Evolutionary conservation across 2,329 filamentous ascomycete genomes (phyloP).

Genomic region (Aspergillus transmontanensis): DNA sequence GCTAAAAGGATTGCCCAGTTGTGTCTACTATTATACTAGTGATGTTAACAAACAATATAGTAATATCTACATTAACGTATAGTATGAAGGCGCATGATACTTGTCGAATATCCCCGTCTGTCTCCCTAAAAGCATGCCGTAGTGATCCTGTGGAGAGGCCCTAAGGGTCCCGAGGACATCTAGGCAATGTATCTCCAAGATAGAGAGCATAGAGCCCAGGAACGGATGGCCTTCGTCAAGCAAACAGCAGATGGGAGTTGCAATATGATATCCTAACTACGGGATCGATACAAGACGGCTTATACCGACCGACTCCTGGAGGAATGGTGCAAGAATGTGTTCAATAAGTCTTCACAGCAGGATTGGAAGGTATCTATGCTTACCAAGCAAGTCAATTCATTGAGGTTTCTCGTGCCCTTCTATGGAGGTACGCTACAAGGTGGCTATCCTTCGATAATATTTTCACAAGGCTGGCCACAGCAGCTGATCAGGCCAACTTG

Average conservation of each 20-base stretch:
- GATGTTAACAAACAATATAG: neutral
- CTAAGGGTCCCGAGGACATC: too few relatives aligned
- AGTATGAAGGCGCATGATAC: too few relatives aligned
- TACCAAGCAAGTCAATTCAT: neutral
- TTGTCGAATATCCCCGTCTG: neutral
- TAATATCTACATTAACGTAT: too few relatives aligned
- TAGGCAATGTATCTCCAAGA: neutral
- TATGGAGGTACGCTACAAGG: neutral
- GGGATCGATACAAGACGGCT: too few relatives aligned
- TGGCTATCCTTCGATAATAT: neutral
- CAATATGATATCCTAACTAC: neutral
- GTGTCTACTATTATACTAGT: neutral
- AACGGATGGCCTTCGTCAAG: too few relatives aligned
- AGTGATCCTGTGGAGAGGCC: neutral
- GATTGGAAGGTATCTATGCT: neutral
- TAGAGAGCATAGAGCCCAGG: too few relatives aligned
- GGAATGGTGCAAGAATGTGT: too few relatives aligned
- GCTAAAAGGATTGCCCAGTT: rapidly evolving
- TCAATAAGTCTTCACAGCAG: neutral
- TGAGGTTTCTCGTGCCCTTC: neutral
- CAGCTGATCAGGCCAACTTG: neutral
- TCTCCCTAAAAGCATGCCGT: neutral
- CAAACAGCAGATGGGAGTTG: neutral
- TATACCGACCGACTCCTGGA: too few relatives aligned
- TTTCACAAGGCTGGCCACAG: neutral